Base-by-base conservation (phyloP, 1,284 basidiomycete genomes). In the Naganishia sp. region DNA sequence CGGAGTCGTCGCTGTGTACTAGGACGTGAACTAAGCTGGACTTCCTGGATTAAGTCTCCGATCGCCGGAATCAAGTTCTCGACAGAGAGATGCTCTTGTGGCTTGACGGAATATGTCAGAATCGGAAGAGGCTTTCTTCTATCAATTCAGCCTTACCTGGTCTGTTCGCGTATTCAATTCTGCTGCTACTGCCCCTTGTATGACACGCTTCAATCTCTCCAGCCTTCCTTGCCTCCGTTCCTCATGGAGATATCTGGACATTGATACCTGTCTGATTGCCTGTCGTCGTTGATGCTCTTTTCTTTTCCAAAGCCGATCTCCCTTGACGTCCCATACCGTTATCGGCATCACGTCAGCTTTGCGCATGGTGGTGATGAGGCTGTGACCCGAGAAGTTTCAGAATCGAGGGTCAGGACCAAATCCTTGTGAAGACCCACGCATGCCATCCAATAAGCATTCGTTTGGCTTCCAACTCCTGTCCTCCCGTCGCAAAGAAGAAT, bases 281-380 rank as follows among this genome's bases (percentile, higher is more conserved):
- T 71, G 52, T 45, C 74, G 68, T 6, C 67, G 52, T 18, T 65
- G 45, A 1, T 74, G 77, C 70, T 79, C 78, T 25, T 72, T 71
- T 10, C 74, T 75, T 69, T 80, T 80, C 79, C 79, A 80, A n/a
- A 69, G 71, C 57, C 79, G 69, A 11, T 70, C 69, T 1, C 79
- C 79, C 31, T 72, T 70, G 64, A 77, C 70, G 61, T 80, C 79
- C 75, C 77, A 80, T 0, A 80, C 71, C 0, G 75, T 77, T 0
- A 80, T 70, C 0, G 79, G 79, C 52, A 74, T 70, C 0, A 79
- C 72, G 10, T 70, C 71, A 42, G 72, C 64, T 2, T 66, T 68
- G 42, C 72, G 56, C 77, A 80, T 78, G 11, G 73, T 70, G 0
- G 60, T 68, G 33, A 80, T 76, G 53, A 79, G 60, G 9, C 77